These are phyloP conservation scores for Coemansia sp. DNA, from an alignment of 192 early-diverging fungal genomes.

Conservation along the genomic window DNA sequence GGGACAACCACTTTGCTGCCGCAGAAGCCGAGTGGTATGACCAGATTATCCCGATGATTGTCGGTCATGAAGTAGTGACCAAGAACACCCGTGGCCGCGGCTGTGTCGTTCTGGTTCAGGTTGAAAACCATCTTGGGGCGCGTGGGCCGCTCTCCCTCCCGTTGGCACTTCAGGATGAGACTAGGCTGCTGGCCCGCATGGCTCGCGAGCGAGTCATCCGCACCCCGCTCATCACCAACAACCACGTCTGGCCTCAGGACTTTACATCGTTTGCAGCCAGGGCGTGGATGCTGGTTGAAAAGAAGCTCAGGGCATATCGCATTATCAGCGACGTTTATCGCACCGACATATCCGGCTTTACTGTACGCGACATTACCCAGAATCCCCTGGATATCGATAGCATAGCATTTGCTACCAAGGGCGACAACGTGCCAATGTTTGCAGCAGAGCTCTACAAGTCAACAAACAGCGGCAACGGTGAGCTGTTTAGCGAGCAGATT, in stretches of 20 bases:
- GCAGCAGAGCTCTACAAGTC: slow-evolving; percentile 30
- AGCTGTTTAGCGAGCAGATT: slow-evolving; percentile 29
- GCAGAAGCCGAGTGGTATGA: slow-evolving; percentile 75
- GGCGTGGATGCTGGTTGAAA: slow-evolving; percentile 21
- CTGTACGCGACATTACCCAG: slow-evolving; percentile 21
- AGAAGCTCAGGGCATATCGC: slow-evolving; percentile 27
- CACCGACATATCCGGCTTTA: slow-evolving; percentile 34
- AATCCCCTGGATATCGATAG: slow-evolving; percentile 19
- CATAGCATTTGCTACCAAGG: slow-evolving; percentile 20
- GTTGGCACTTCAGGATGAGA: slow-evolving; percentile 76
- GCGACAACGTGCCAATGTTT: slow-evolving; percentile 42
- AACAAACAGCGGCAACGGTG: background rate
- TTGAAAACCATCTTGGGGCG: slow-evolving; percentile 79
- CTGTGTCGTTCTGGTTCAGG: slow-evolving; percentile 75
- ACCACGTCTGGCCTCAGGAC: slow-evolving; percentile 47
- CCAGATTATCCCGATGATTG: slow-evolving; percentile 72
- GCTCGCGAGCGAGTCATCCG: slow-evolving; percentile 73
- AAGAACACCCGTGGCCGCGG: slow-evolving; percentile 53
- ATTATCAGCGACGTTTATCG: slow-evolving; percentile 30
- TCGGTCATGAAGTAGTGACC: slow-evolving; percentile 72
- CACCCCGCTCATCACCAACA: slow-evolving; percentile 85
- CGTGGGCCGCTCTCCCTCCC: slow-evolving; percentile 58
- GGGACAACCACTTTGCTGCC: slow-evolving; percentile 65
- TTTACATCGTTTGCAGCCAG: slow-evolving; percentile 25
- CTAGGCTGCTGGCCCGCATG: slow-evolving; percentile 69